Evolutionary conservation across 2,329 filamentous ascomycete genomes (phyloP).

Genomic region (Torrubiellomyces zombiae): DNA sequence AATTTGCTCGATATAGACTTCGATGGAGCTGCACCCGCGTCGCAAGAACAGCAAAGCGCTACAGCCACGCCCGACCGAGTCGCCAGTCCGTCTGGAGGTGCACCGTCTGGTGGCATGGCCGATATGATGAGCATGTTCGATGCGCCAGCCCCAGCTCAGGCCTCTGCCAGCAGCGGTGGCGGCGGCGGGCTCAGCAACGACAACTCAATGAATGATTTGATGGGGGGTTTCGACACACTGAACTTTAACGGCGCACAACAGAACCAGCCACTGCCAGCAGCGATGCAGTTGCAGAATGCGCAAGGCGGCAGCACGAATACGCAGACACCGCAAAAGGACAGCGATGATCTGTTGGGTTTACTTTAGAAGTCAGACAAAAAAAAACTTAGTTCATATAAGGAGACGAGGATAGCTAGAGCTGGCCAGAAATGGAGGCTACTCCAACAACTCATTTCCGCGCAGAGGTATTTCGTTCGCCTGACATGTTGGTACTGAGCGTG

Average conservation of each 20-base stretch:
- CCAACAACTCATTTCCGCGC: too few species aligned
- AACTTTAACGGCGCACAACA: constrained; percentile 44
- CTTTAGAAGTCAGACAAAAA: constrained; percentile 14
- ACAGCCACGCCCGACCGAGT: constrained; percentile 52
- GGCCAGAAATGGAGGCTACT: too few species aligned
- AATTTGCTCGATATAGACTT: constrained; percentile 95
- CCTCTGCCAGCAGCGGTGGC: constrained; percentile 23
- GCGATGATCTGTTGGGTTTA: constrained; percentile 39
- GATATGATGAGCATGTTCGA: constrained; percentile 58
- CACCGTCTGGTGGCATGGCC: constrained; percentile 32
- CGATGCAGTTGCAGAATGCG: constrained; percentile 34
- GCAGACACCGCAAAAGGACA: constrained; percentile 36
- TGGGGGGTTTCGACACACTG: constrained; percentile 76
- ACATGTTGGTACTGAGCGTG: too few species aligned
- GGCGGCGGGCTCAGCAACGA: too few species aligned
- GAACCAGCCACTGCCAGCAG: constrained; percentile 47
- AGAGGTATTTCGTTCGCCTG: too few species aligned
- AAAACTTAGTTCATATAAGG: not conserved
- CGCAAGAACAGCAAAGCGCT: constrained; percentile 41
- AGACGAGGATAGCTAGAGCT: too few species aligned
- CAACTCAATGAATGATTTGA: constrained; percentile 80
- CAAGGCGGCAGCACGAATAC: constrained; percentile 11
- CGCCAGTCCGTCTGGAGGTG: constrained; percentile 38
- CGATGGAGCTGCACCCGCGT: constrained; percentile 84
- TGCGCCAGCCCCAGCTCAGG: constrained; percentile 27